Conservation (phyloP, 208 protist species). For the Crithidia sp. region DNA sequence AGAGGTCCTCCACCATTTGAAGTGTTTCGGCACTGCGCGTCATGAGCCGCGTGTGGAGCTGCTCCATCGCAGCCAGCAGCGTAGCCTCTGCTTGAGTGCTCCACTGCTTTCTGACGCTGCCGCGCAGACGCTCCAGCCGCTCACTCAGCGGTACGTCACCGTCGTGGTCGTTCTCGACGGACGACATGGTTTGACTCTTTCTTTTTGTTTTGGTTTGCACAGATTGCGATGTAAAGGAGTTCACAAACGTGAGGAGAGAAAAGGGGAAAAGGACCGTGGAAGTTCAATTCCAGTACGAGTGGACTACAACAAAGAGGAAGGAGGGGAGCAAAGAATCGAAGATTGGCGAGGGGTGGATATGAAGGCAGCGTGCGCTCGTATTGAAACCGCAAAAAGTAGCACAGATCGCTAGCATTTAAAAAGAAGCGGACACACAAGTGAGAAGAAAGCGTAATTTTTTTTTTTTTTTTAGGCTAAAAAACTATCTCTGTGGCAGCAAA, state of each 20-base stretch:
- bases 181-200: conserved; percentile 15
- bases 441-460: too few species aligned
- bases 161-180: conserved; percentile 6
- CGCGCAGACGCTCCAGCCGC: conserved; percentile 31
- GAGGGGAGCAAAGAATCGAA: neutral
- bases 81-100: conserved; percentile 48
- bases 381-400: too few species aligned
- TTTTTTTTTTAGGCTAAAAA: too few species aligned
- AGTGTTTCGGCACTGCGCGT: conserved; percentile 17
- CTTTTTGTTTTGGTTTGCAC: neutral
- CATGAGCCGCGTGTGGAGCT: conserved; percentile 47
- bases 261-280: neutral
- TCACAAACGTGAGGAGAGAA: conserved; percentile 3
- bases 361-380: too few species aligned
- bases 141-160: conserved; percentile 19
- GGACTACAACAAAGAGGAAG: neutral
- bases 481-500: too few species aligned
- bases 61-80: conserved; percentile 47
- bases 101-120: conserved; percentile 41
- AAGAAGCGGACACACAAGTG: too few species aligned
- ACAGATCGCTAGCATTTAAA: too few species aligned
- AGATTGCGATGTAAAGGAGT: too few species aligned
- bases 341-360: too few species aligned
- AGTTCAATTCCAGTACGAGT: too few species aligned
- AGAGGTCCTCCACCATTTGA: conserved; percentile 41